These are phyloP conservation scores for Thecamonas trahens DNA, from an alignment of 78 protist species.

Conservation along the genomic window DNA sequence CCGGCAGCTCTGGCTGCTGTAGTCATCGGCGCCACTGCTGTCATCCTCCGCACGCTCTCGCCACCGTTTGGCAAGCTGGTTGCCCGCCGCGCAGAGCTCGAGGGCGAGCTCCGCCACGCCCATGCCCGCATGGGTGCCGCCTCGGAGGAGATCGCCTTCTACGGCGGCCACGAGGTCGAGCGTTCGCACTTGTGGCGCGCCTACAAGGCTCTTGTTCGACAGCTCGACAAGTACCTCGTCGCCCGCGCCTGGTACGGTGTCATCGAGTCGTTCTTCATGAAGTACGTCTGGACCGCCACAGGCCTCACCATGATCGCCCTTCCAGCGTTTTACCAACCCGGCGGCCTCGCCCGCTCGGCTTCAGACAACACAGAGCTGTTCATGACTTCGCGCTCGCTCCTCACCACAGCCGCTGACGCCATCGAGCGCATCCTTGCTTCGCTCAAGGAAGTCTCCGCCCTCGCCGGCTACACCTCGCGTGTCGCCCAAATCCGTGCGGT, in stretches of 20 bases:
- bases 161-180: constrained; percentile 27
- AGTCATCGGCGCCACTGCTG: neutral
- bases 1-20: neutral
- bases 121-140: constrained; percentile 26
- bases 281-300: constrained; percentile 28
- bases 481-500: constrained; percentile 1
- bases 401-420: constrained; percentile 10
- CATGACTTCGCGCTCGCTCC: constrained; percentile 6
- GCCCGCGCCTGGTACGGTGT: constrained; percentile 5
- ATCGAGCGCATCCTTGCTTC: constrained; percentile 18
- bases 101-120: constrained; percentile 28
- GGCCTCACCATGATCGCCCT: constrained; percentile 36
- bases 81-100: constrained; percentile 14
- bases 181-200: neutral
- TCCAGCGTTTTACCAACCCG: constrained; percentile 20
- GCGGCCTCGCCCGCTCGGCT: no score
- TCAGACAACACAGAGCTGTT: constrained; percentile 1
- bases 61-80: constrained; percentile 25
- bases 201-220: constrained; percentile 4
- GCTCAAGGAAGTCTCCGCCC: constrained; percentile 1
- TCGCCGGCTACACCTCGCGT: constrained; percentile 20
- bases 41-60: neutral
- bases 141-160: constrained; percentile 47
- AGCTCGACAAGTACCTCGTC: constrained; percentile 4
- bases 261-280: constrained; percentile 35